Base-by-base conservation (phyloP, 148 eudicot genomes). In the Gaultheria prostrata region DNA sequence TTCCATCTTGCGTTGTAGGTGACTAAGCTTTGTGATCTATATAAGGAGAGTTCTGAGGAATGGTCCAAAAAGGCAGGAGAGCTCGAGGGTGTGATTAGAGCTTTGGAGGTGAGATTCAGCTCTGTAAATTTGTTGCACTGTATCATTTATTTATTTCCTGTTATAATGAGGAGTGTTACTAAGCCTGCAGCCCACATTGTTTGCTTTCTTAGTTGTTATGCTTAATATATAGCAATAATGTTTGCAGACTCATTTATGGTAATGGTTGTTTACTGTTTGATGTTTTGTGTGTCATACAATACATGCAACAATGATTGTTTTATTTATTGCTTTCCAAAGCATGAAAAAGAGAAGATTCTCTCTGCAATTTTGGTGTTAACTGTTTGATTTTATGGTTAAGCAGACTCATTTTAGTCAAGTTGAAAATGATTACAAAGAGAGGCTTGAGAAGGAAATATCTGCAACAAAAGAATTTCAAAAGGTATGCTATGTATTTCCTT, bases 41-140 rank as follows among this genome's bases (percentile, higher is more conserved):
- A 97, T 76, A 97, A 97, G 88, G 98, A 97, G 93, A 97, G 95
- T 86, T 92, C 98, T 46, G 93, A 93, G 75, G 98, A 97, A 86
- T 97, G 98, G 98, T 95, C 98, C 80, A 95, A 89, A 83, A 97
- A 97, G 91, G 93, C 99, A 26, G 95, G 98, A 84, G 99, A 93
- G 77, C 97, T 97, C 74, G 99, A 97, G 91, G 99, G 98, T 76
- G 98, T 93, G 49, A 93, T 97, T 65, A 95, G 93, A 90, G 99
- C 99, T 69, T 86, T 97, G 86, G 99, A 97, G 86, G 94, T 92
- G 82, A 86, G 93, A 81, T 45, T 12, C 30, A 46, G 21, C 48
- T 79, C 46, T 67, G 32, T 24, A 46, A 26, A 18, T 67, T 54
- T 83, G 72, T 17, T 83, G 20, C 21, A 54, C 33, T 50, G 53